Percentiles rank a stretch among this genome's conserved stretches.
These are phyloP conservation scores for Camelina sativa DNA, from an alignment of 345 rosid genomes.

Conservation along the genomic window DNA sequence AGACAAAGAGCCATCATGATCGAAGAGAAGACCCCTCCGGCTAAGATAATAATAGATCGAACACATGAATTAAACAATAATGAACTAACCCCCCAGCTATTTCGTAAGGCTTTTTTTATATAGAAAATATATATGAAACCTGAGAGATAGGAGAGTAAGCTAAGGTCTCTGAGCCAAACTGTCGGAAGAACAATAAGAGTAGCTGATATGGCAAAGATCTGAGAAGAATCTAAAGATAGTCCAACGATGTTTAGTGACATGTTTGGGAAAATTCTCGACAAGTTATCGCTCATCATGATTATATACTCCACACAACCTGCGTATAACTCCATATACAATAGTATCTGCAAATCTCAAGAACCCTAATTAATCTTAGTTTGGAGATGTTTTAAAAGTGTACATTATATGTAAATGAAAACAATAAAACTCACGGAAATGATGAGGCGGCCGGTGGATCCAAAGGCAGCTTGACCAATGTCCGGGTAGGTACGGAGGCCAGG, in stretches of 20 bases:
- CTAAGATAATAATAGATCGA: constrained; percentile 39
- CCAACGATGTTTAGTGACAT: constrained; percentile 49
- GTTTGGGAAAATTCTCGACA: constrained; percentile 66
- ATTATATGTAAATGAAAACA: constrained; percentile 1
- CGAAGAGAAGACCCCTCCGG: constrained; percentile 79
- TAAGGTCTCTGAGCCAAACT: constrained; percentile 81
- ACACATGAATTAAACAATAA: not conserved
- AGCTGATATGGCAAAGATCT: constrained; percentile 53
- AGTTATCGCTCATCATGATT: constrained; percentile 85
- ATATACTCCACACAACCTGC: constrained; percentile 80
- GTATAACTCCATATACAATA: constrained; percentile 68
- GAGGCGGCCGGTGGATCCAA: constrained; percentile 66
- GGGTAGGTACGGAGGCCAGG: constrained; percentile 71
- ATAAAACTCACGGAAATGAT: constrained; percentile 54
- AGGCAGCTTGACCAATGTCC: constrained; percentile 90
- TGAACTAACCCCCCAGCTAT: not conserved
- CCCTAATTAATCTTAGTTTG: not conserved
- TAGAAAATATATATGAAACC: constrained; percentile 47
- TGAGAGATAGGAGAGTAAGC: constrained; percentile 78
- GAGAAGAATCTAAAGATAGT: constrained; percentile 52
- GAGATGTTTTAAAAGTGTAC: not conserved
- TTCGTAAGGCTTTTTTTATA: not conserved
- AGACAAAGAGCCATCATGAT: constrained; percentile 64
- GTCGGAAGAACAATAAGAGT: constrained; percentile 79
- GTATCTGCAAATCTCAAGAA: constrained; percentile 54